Evolutionary conservation across 306 rosid genomes (phyloP).

Genomic region (Pyrus communis): DNA sequence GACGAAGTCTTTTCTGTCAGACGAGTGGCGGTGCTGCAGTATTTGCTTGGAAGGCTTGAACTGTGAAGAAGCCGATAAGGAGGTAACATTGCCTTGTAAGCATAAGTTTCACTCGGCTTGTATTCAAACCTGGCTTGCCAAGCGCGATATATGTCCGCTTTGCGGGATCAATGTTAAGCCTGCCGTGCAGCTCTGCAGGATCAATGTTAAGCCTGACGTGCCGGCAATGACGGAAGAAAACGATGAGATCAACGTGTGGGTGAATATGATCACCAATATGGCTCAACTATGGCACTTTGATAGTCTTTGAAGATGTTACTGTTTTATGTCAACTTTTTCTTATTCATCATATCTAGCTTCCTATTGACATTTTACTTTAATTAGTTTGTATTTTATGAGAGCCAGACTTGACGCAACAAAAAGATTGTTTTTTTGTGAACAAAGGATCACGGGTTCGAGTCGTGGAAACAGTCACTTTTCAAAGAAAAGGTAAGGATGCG

Average conservation of each 20-base stretch:
- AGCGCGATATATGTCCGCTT: neutral
- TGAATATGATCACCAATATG: neutral
- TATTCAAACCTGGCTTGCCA: neutral
- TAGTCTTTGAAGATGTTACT: neutral
- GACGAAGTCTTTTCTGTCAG: conserved; percentile 2
- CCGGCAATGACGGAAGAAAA: neutral
- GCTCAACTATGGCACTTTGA: neutral
- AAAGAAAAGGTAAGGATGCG: too few species aligned
- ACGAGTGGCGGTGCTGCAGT: neutral
- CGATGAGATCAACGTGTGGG: neutral
- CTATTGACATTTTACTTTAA: neutral
- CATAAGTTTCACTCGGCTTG: neutral
- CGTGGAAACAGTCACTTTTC: accelerated
- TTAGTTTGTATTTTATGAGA: neutral
- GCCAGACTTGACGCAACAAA: accelerated
- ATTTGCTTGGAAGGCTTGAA: neutral
- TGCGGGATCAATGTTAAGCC: neutral
- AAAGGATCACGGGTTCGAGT: too few species aligned
- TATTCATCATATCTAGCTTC: neutral
- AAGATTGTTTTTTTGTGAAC: too few species aligned
- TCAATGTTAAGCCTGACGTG: neutral
- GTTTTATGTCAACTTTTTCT: neutral
- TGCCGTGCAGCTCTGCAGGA: neutral
- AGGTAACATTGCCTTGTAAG: neutral
- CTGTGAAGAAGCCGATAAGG: neutral